phyloP scores from a whole-genome alignment of 1,284 basidiomycete species.

The Ceratobasidium sp. region DNA sequence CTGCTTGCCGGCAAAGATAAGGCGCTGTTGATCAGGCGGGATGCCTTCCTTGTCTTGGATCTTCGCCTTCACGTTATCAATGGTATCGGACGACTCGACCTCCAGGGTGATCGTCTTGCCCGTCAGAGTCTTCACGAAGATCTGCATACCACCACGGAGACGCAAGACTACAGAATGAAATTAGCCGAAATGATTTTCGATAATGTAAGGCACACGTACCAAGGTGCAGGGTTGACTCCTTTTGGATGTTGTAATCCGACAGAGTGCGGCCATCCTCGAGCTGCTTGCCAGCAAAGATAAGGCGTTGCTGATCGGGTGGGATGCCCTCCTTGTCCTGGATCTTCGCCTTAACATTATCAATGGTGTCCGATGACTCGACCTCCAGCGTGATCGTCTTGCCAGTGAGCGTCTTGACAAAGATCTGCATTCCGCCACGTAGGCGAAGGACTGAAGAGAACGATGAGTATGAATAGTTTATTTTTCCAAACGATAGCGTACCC shows the following conservation, averaged over 20 bases:
- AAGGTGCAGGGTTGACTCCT: constrained; percentile 51
- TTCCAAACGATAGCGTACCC: constrained; percentile 52
- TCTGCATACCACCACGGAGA: constrained; percentile 57
- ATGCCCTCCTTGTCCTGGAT: constrained; percentile 59
- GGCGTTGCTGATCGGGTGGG: constrained; percentile 55
- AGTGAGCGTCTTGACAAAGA: constrained; percentile 60
- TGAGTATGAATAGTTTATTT: constrained; percentile 22
- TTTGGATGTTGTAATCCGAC: constrained; percentile 56
- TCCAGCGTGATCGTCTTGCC: constrained; percentile 68
- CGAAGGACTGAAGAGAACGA: constrained; percentile 57
- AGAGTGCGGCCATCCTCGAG: constrained; percentile 50
- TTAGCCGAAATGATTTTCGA: not conserved
- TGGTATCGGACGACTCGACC: constrained; percentile 64
- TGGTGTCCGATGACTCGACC: constrained; percentile 64
- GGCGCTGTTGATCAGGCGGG: constrained; percentile 61
- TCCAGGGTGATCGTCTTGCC: constrained; percentile 68
- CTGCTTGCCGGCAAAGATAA: constrained; percentile 66
- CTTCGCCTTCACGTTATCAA: constrained; percentile 62
- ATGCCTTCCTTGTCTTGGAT: constrained; percentile 59
- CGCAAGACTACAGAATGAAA: constrained; percentile 51
- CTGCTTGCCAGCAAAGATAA: constrained; percentile 56
- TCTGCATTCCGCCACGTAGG: constrained; percentile 58
- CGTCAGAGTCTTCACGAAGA: constrained; percentile 59
- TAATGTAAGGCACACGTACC: constrained; percentile 54
- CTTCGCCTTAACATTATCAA: constrained; percentile 62